These are phyloP conservation scores for Amanita jacksonii DNA, from an alignment of 768 basidiomycete genomes.

Conservation along the genomic window DNA sequence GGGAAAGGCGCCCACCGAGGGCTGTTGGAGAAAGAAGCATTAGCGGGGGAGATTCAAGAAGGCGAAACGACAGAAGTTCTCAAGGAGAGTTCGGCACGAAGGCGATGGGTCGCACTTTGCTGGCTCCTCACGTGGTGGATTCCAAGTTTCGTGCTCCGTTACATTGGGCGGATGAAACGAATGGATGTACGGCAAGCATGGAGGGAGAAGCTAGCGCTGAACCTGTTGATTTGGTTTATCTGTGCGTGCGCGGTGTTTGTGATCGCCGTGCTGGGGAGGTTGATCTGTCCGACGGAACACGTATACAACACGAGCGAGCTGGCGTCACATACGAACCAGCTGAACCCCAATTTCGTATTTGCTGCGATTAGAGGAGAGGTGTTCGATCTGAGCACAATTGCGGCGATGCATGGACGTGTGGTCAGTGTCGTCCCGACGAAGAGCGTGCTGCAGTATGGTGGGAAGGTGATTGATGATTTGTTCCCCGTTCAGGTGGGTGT, in stretches of 20 bases:
- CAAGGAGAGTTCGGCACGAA: slow-evolving; percentile 70
- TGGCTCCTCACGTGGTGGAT: slow-evolving; percentile 92
- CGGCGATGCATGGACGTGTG: slow-evolving; percentile 53
- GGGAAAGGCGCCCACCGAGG: slow-evolving; percentile 33
- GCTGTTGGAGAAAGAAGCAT: slow-evolving; percentile 59
- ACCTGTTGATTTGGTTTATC: slow-evolving; percentile 92
- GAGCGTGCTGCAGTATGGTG: slow-evolving; percentile 74
- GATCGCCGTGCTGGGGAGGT: slow-evolving; percentile 73
- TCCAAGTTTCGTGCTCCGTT: slow-evolving; percentile 58
- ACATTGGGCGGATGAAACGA: slow-evolving; percentile 88
- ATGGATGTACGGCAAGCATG: slow-evolving; percentile 91
- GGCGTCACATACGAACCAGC: slow-evolving; percentile 51
- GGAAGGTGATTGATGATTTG: slow-evolving; percentile 56
- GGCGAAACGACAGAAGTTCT: slow-evolving; percentile 84
- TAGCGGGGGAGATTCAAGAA: slow-evolving; percentile 80
- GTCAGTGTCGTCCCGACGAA: slow-evolving; percentile 71
- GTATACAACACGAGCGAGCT: slow-evolving; percentile 80
- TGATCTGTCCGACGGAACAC: slow-evolving; percentile 94
- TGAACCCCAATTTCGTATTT: slow-evolving; percentile 67
- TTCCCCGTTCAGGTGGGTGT: slow-evolving; percentile 93
- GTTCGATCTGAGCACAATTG: slow-evolving; percentile 72
- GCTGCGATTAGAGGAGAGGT: slow-evolving; percentile 89
- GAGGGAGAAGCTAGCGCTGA: slow-evolving; percentile 94
- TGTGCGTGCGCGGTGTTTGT: slow-evolving; percentile 88
- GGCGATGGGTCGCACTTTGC: slow-evolving; percentile 81